Base-by-base conservation (phyloP, 352 stramenopile genomes). In the Globisporangium nodosum region DNA sequence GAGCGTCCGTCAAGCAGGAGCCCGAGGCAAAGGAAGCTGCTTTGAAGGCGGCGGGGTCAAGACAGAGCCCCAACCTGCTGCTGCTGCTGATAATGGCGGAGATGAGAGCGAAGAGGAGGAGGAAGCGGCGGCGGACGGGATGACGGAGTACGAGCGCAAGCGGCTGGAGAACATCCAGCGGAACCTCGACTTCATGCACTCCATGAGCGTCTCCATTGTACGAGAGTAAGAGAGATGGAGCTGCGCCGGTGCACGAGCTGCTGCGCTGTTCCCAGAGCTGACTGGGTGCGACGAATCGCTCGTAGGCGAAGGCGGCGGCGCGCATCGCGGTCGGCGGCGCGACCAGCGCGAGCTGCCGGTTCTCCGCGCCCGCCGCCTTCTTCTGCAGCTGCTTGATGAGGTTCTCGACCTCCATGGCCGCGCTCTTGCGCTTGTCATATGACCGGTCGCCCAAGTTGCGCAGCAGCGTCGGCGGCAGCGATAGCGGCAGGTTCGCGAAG, bases 361-460 rank as follows among this genome's bases (percentile, higher is more conserved):
- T 76, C 55, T 88, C 77, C 18, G 86, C 70, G 1, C 70, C 81
- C 37, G 88, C 97, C 4, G 94, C 88, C 52, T 91, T 96, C 63
- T 99, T 94, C 64, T 97, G 91, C 18, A 99, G 78, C 45, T 93
- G 89, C 73, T 99, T 99, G 58, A 99, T 97, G 21, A 99, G 78
- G 61, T 97, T 97, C 82, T 99, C 97, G 33, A 99, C 94, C 76
- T 99, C 97, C 56, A 99, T 87, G 8, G 97, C 97, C 1, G 97
- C 97, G 66, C 96, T 97, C 76, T 99, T 99, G 55, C 97, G 91
- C 78, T 99, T 99, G 65, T 99, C 97, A 72, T 99, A 99, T 15
- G 93, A 98, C n/a, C 96, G 84, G 73, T 99, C 97, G 35, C 97
- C 96, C 35, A 99, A 82, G 53, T 95, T 96, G 46, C 84, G 80